Conservation (phyloP, 2,329 filamentous ascomycete genomes). For the Trichoderma semiorbis region DNA sequence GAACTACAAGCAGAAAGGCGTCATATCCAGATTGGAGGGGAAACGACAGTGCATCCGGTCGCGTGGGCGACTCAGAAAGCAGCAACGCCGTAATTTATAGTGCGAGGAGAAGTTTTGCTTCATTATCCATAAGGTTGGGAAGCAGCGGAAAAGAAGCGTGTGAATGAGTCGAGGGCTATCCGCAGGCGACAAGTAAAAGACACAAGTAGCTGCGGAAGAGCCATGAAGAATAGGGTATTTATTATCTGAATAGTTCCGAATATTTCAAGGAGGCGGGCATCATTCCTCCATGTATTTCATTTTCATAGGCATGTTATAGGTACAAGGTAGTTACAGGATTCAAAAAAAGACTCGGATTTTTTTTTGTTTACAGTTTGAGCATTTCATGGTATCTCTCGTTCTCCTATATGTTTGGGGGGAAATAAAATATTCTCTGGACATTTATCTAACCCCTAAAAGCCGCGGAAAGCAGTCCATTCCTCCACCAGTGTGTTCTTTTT, state of each 20-base stretch:
- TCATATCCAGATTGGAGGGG: not conserved
- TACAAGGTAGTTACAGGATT: not conserved
- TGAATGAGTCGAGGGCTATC: not conserved
- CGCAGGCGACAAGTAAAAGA: not conserved
- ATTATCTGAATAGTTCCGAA: not conserved
- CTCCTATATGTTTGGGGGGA: not conserved
- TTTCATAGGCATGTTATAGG: not conserved
- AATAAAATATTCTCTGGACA: not conserved
- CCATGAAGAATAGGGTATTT: not conserved
- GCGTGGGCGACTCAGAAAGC: not conserved
- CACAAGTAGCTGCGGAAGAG: not conserved
- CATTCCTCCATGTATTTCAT: not conserved
- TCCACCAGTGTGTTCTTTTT: not conserved
- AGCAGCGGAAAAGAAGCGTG: not conserved
- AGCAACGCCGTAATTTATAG: not conserved
- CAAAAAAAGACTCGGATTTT: not conserved
- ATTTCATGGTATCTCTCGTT: constrained; percentile 3
- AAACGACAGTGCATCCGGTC: not conserved
- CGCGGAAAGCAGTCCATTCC: not conserved
- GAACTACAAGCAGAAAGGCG: not conserved
- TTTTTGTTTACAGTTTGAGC: not conserved
- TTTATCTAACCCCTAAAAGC: not conserved
- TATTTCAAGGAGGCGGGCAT: not conserved
- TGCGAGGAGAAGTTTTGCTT: not conserved
- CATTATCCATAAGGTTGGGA: not conserved